These are phyloP conservation scores for Suillus ampliporus DNA, from an alignment of 768 basidiomycete genomes.

Conservation along the genomic window DNA sequence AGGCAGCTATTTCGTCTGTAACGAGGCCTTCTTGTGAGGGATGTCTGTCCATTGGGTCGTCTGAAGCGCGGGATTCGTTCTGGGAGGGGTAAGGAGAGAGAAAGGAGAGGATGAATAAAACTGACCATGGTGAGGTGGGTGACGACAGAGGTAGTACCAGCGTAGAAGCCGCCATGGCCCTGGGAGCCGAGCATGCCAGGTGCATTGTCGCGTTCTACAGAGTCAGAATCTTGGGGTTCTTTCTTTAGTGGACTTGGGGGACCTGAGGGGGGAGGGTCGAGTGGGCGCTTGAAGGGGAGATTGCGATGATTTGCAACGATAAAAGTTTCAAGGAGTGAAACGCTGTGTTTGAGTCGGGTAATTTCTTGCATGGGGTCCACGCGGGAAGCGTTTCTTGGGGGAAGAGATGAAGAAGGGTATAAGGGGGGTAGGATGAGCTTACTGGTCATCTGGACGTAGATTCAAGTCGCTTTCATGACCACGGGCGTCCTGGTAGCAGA, in stretches of 20 bases:
- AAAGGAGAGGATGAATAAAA: constrained; percentile 19
- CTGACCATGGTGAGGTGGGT: constrained; percentile 68
- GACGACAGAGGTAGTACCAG: constrained; percentile 79
- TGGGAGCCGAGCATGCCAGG: constrained; percentile 75
- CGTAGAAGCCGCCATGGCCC: constrained; percentile 71
- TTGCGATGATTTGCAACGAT: constrained; percentile 38
- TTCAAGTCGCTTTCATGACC: constrained; percentile 63
- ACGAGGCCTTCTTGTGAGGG: constrained; percentile 51
- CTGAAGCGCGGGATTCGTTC: constrained; percentile 52
- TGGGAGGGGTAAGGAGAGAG: constrained; percentile 30
- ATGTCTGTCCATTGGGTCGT: constrained; percentile 54
- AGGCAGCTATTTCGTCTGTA: constrained; percentile 46
- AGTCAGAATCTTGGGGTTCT: constrained; percentile 54
- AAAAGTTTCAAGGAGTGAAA: constrained; percentile 44
- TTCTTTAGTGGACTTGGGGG: constrained; percentile 53
- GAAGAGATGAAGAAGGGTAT: constrained; percentile 39
- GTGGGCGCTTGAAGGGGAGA: constrained; percentile 33
- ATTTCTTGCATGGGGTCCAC: constrained; percentile 48
- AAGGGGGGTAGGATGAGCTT: constrained; percentile 32
- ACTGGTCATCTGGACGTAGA: constrained; percentile 61
- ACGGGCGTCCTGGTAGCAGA: constrained; percentile 79
- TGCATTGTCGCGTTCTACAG: constrained; percentile 49
- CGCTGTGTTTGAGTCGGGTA: constrained; percentile 46
- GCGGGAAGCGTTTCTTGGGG: constrained; percentile 36
- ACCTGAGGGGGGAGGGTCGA: constrained; percentile 36